These are phyloP conservation scores for Ophiocordyceps sinensis DNA, from an alignment of 2,329 filamentous ascomycete genomes.

Conservation along the genomic window DNA sequence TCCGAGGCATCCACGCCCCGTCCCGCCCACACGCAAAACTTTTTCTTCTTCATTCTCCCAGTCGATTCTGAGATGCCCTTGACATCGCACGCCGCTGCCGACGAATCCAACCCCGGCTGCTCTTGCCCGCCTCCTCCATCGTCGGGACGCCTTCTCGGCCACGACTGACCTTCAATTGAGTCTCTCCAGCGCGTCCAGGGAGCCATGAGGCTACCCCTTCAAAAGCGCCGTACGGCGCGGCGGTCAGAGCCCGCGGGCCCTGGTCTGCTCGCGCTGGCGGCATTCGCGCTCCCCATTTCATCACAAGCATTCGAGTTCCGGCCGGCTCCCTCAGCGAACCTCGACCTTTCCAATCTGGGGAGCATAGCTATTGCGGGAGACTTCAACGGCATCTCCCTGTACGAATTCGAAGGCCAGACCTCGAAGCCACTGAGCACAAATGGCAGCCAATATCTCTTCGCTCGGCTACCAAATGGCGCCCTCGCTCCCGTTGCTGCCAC, in stretches of 20 bases:
- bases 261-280: slow-evolving; percentile 24
- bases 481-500: slow-evolving; percentile 61
- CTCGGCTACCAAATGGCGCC: slow-evolving; percentile 71
- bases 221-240: slow-evolving; percentile 26
- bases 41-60: too few relatives aligned
- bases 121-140: neutral
- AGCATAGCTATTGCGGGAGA: slow-evolving; percentile 76
- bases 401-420: slow-evolving; percentile 69
- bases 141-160: neutral
- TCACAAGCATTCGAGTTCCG: slow-evolving; percentile 42
- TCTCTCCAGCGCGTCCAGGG: slow-evolving; percentile 7
- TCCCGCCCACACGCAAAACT: too few relatives aligned
- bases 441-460: slow-evolving; percentile 68
- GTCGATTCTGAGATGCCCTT: neutral
- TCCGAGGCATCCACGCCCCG: neutral
- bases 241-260: slow-evolving; percentile 14
- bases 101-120: neutral
- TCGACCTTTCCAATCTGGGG: slow-evolving; percentile 68
- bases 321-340: slow-evolving; percentile 49
- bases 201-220: slow-evolving; percentile 34
- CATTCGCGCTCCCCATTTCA: slow-evolving; percentile 26
- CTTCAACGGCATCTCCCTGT: slow-evolving; percentile 83
- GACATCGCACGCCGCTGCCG: neutral
- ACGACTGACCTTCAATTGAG: neutral
- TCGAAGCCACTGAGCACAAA: slow-evolving; percentile 54